Conservation (phyloP, 768 basidiomycete species). For the Naganishia onofrii region DNA sequence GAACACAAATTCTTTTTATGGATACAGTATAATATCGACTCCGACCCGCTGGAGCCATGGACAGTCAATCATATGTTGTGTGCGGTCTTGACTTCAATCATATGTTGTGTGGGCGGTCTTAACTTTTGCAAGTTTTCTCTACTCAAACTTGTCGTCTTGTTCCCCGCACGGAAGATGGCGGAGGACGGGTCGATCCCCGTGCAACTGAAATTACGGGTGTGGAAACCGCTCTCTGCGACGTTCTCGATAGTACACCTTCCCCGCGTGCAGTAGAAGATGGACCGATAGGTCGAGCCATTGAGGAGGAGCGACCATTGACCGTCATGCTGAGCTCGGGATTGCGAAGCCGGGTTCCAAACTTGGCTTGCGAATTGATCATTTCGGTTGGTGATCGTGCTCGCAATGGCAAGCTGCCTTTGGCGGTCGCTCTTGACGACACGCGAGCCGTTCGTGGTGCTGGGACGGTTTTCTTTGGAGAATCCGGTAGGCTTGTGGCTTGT, state of each 20-base stretch:
- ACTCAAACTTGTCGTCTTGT: background rate
- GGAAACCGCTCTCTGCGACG: conserved; percentile 2
- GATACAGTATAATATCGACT: no score
- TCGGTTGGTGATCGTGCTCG: conserved; percentile 23
- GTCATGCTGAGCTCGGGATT: conserved; percentile 2
- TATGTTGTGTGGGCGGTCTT: no score
- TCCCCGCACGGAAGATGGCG: conserved; percentile 7
- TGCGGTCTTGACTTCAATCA: no score
- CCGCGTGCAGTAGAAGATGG: background rate
- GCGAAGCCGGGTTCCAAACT: conserved; percentile 20
- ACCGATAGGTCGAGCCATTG: background rate
- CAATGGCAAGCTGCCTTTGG: background rate
- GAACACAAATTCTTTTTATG: no score
- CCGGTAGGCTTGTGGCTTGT: background rate
- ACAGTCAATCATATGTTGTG: no score
- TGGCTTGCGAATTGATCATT: conserved; percentile 19
- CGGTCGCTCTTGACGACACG: background rate
- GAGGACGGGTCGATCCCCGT: conserved; percentile 14
- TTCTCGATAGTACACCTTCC: background rate
- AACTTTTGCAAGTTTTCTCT: no score
- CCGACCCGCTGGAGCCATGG: no score
- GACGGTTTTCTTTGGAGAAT: background rate
- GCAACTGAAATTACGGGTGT: background rate
- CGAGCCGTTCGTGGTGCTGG: background rate
- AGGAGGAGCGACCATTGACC: background rate